Evolutionary conservation across 345 rosid species (phyloP), one percentile per base, ranked within the genome.

Genomic region (Populus davidiana): DNA sequence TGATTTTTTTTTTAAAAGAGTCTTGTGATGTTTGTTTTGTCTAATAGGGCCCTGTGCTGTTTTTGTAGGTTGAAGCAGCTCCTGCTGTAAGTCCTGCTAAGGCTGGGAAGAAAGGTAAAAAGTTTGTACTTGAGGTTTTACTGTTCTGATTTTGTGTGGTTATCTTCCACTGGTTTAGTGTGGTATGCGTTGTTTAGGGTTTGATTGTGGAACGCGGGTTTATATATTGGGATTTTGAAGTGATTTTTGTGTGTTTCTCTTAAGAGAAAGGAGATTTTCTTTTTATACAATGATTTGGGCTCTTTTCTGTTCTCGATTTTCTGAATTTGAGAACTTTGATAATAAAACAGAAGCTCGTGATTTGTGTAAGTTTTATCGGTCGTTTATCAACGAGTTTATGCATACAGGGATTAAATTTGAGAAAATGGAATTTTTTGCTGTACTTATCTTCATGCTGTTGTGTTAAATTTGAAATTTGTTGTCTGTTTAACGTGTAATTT

Each of bases 81-180:
- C 33, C 74, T 77, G 69, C 79, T 43, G 75, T 77, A 21, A 27
- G 20, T 33, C 75, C 75, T 7, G 68, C 59, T 31, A 77, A 77
- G 14, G 47, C 69, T 70, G 13, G 20, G 7, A 77, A 77, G 80
- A 71, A 77, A 77, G 79, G 79, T 77, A 69, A 68, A 36, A 13
- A n/a, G 18, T 10, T 31, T 18, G n/a, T 25, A 14, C 38, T 27
- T 47, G 5, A 27, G 16, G 31, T 29, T 14, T 27, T 0, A 12
- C 36, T 18, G 21, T 49, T n/a, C 20, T 33, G 14, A 2, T 70
- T 49, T 31, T 71, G 64, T 29, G 36, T 43, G 52, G 21, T 8
- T 20, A 9, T 47, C 39, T 8, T 23, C 21, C 23, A 7, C 59
- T 52, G 8, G 2, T 59, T 59, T 59, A n/a, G 14, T 59, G 63